Evolutionary conservation across 1,284 basidiomycete species (phyloP).

Genomic region (Pseudozyma pruni): DNA sequence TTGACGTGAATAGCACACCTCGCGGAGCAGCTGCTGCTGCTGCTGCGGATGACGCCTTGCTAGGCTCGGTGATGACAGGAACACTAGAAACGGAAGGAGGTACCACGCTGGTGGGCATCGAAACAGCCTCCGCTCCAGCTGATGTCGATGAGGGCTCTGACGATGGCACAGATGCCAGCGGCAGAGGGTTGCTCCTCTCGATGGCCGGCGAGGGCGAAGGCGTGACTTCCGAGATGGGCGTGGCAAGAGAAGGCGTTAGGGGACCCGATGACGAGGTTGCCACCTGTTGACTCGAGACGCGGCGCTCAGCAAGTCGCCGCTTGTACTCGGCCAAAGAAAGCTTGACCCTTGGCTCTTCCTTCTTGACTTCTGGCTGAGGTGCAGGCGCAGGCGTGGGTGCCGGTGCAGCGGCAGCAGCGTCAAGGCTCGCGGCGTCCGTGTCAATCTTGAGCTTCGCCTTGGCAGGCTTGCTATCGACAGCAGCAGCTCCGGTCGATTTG

Average conservation of each 20-base stretch:
- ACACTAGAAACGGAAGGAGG: constrained; percentile 1
- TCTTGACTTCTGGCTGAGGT: constrained; percentile 37
- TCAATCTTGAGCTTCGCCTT: not conserved
- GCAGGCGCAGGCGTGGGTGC: constrained; percentile 1
- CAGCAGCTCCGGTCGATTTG: not conserved
- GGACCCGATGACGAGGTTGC: constrained; percentile 10
- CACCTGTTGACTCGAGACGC: constrained; percentile 45
- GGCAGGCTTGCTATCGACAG: constrained; percentile 2
- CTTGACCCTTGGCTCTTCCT: constrained; percentile 56
- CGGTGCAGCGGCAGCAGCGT: not conserved
- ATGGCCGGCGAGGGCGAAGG: constrained; percentile 28
- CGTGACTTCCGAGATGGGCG: constrained; percentile 21
- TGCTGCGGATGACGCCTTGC: constrained; percentile 13
- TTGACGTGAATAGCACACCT: constrained; percentile 42
- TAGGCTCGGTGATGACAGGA: constrained; percentile 11
- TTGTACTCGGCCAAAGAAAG: constrained; percentile 66
- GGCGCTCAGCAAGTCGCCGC: constrained; percentile 60
- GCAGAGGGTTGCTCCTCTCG: constrained; percentile 21
- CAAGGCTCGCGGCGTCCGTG: not conserved
- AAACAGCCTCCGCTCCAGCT: not conserved
- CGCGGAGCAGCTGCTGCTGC: constrained; percentile 15
- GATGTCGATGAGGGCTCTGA: constrained; percentile 17
- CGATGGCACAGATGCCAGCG: not conserved
- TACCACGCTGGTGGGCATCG: constrained; percentile 9
- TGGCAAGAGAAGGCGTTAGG: constrained; percentile 15